A percentile compares a stretch with the other conserved stretches of the same genome.
Conservation (phyloP, 2,329 filamentous ascomycete genomes). For the Pseudogymnoascus sp. region DNA sequence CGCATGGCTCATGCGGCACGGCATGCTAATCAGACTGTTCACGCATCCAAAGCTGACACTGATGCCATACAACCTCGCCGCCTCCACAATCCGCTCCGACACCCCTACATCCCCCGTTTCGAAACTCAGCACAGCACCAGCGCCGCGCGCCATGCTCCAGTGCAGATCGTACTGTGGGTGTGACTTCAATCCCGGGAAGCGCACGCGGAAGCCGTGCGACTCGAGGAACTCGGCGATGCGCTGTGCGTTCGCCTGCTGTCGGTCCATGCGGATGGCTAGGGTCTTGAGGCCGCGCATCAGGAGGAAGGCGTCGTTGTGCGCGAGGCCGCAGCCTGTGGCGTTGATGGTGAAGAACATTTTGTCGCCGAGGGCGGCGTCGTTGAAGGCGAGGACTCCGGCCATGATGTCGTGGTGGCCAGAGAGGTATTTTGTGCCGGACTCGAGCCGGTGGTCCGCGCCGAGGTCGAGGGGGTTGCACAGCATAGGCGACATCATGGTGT, state of each 20-base stretch:
- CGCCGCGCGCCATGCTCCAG: constrained; percentile 89
- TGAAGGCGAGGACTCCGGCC: constrained; percentile 92
- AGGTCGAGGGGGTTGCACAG: constrained; percentile 89
- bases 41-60: constrained; percentile 97
- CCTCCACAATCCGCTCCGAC: constrained; percentile 90
- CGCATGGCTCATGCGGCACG: constrained; percentile 98
- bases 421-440: constrained; percentile 95
- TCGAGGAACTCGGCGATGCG: constrained; percentile 90
- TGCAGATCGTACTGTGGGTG: constrained; percentile 96
- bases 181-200: constrained; percentile 87
- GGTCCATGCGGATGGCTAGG: constrained; percentile 95
- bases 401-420: constrained; percentile 98
- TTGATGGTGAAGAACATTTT: constrained; percentile 97
- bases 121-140: constrained; percentile 90
- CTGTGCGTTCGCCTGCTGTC: constrained; percentile 90
- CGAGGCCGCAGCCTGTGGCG: constrained; percentile 85
- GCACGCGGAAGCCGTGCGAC: constrained; percentile 82
- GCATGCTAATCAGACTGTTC: constrained; percentile 98
- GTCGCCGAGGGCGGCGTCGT: constrained; percentile 73
- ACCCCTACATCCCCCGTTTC: constrained; percentile 82
- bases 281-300: constrained; percentile 96
- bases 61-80: constrained; percentile 85
- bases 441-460: constrained; percentile 86
- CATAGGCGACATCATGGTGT: constrained; percentile 97
- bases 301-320: constrained; percentile 93